These are phyloP conservation scores for Hanseniaspora taiwanica DNA, from an alignment of 805 yeast genomes.

Conservation along the genomic window DNA sequence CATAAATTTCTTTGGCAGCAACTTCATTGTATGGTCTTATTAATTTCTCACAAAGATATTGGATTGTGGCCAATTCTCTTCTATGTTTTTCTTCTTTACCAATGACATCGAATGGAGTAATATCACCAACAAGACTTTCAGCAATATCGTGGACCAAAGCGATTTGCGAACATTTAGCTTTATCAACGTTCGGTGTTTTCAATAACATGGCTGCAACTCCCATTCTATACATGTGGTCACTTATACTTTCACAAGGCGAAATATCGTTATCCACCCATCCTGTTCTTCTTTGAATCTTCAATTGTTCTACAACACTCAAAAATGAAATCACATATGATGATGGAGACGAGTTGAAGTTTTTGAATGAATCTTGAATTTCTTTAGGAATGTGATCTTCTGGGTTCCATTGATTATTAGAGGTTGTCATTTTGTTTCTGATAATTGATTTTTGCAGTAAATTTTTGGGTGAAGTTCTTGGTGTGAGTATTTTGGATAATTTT, in stretches of 20 bases:
- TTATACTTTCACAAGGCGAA: slow-evolving; percentile 43
- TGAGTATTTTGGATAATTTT: too few relatives aligned
- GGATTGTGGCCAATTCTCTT: slow-evolving; percentile 63
- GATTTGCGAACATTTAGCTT: slow-evolving; percentile 64
- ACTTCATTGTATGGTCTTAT: slow-evolving; percentile 48
- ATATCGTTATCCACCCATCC: slow-evolving; percentile 76
- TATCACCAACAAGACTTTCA: slow-evolving; percentile 87
- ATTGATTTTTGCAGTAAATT: background rate
- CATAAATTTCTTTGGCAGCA: slow-evolving; percentile 52
- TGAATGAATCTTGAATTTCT: slow-evolving; percentile 22
- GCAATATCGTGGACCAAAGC: slow-evolving; percentile 91
- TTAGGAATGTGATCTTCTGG: slow-evolving; percentile 33
- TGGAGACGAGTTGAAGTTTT: slow-evolving; percentile 7
- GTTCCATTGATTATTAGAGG: slow-evolving; percentile 24
- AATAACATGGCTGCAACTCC: slow-evolving; percentile 65
- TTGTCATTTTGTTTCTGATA: slow-evolving; percentile 1
- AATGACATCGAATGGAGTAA: slow-evolving; percentile 65
- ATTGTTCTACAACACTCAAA: slow-evolving; percentile 50
- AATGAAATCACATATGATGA: slow-evolving; percentile 42
- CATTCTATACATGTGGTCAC: slow-evolving; percentile 97
- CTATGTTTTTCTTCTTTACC: slow-evolving; percentile 72
- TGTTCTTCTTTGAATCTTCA: slow-evolving; percentile 75
- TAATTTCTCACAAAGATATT: slow-evolving; percentile 43
- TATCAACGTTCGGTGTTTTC: slow-evolving; percentile 37
- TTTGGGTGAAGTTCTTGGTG: background rate